These are phyloP conservation scores for Pichia norvegensis DNA, from an alignment of 1,139 yeast genomes.

Conservation along the genomic window DNA sequence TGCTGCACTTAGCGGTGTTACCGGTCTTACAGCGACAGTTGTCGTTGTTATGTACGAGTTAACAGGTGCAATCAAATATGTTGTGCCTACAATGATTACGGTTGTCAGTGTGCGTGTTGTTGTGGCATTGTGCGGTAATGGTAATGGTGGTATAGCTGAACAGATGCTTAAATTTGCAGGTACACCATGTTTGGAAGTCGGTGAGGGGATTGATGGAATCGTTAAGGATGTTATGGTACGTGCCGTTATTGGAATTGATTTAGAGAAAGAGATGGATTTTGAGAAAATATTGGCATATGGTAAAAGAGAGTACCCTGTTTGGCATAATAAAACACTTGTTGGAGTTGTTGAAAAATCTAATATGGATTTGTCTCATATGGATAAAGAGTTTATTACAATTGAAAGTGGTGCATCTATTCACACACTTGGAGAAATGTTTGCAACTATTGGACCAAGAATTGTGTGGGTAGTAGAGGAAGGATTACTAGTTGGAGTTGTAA, in stretches of 20 bases:
- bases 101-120: conserved; percentile 84
- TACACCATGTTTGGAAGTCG: conserved; percentile 72
- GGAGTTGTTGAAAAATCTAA: background rate
- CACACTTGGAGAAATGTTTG: conserved; percentile 59
- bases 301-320: conserved; percentile 10
- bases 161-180: conserved; percentile 90
- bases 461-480: conserved; percentile 55
- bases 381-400: conserved; percentile 31
- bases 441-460: conserved; percentile 72
- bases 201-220: conserved; percentile 53
- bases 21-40: conserved; percentile 84
- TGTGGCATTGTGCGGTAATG: conserved; percentile 65
- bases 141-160: conserved; percentile 81
- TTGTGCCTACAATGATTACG: conserved; percentile 92
- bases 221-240: conserved; percentile 33
- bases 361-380: background rate
- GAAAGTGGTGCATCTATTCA: conserved; percentile 50
- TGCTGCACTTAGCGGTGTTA: conserved; percentile 88
- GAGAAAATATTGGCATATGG: conserved; percentile 1
- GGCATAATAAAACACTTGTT: conserved; percentile 2
- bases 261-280: conserved; percentile 2
- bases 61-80: conserved; percentile 86
- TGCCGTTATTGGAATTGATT: conserved; percentile 38
- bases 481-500: conserved; percentile 48
- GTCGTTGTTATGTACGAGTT: conserved; percentile 94